Base-by-base conservation (phyloP, 768 basidiomycete species). In the Lyophyllum atratum region DNA sequence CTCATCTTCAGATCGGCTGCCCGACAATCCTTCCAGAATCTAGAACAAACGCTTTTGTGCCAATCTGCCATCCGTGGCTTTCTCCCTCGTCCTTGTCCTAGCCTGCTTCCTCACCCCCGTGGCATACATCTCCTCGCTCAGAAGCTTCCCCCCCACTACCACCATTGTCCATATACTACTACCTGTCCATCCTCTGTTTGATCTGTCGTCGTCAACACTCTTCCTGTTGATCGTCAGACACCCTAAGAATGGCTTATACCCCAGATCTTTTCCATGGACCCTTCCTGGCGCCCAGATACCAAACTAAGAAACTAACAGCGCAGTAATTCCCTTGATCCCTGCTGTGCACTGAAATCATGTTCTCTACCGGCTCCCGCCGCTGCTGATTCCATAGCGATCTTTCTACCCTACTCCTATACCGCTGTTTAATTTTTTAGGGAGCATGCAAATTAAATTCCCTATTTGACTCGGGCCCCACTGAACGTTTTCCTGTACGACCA, bases 301-400 rank as follows among this genome's bases (percentile, higher is more conserved):
- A 42, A 25, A 42, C 50, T 22, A 7, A 52, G 37, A 52, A 26
- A 37, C 15, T 4, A 25, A 10, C 19, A 46, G 17, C 50, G 50
- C 50, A 52, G 50, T 52, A 52, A 40, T 21, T 25, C 50, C 50
- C 25, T 19, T 52, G 40, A 52, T 52, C 34, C 14, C 34, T 37
- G 6, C 12, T 6, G 34, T 37, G 14, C n/a, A n/a, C n/a, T n/a
- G n/a, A n/a, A n/a, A n/a, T n/a, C n/a, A n/a, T n/a, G n/a, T n/a
- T n/a, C n/a, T n/a, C n/a, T n/a, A n/a, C n/a, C n/a, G n/a, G n/a
- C n/a, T n/a, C n/a, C n/a, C n/a, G n/a, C n/a, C n/a, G n/a, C n/a
- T n/a, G n/a, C n/a, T n/a, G n/a, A n/a, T n/a, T n/a, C n/a, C n/a
- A n/a, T n/a, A n/a, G n/a, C n/a, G n/a, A n/a, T n/a, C n/a, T n/a